Percentiles rank a stretch among this genome's conserved stretches.
phyloP scores from a whole-genome alignment of 495 filamentous ascomycete genomes.

The Penicillium steckii region DNA sequence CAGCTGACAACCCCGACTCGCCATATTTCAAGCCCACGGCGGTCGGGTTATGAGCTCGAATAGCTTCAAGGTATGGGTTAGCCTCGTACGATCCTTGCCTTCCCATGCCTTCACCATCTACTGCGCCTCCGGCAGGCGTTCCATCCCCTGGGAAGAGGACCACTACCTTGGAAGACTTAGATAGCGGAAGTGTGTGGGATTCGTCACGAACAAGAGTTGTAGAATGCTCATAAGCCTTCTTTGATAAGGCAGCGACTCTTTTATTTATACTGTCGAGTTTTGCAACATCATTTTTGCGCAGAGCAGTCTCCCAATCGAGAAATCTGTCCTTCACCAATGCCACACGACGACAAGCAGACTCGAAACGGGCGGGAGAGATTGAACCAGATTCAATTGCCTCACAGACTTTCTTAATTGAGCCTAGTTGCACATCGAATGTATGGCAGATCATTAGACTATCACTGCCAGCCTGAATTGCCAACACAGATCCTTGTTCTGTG shows the following conservation, averaged over 20 bases:
- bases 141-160: slow-evolving; percentile 46
- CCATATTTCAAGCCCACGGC: slow-evolving; percentile 38
- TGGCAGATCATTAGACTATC: slow-evolving; percentile 54
- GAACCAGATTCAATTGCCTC: slow-evolving; percentile 40
- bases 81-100: slow-evolving; percentile 33
- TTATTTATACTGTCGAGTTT: slow-evolving; percentile 24
- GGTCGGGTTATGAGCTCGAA: slow-evolving; percentile 22
- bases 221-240: slow-evolving; percentile 39
- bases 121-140: slow-evolving; percentile 41
- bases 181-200: slow-evolving; percentile 32
- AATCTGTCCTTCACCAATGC: slow-evolving; percentile 35
- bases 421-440: slow-evolving; percentile 45
- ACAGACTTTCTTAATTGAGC: slow-evolving; percentile 39
- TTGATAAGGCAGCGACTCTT: slow-evolving; percentile 20
- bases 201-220: slow-evolving; percentile 42
- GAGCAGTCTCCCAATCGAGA: slow-evolving; percentile 28
- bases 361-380: slow-evolving; percentile 28
- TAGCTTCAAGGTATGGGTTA: slow-evolving; percentile 32
- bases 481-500: slow-evolving; percentile 45
- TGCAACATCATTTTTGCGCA: slow-evolving; percentile 13
- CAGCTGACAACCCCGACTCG: slow-evolving; percentile 22
- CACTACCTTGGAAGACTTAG: slow-evolving; percentile 30
- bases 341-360: slow-evolving; percentile 39
- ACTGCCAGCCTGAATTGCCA: slow-evolving; percentile 47
- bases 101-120: slow-evolving; percentile 44